Evolutionary conservation across 2,329 filamentous ascomycete species (phyloP), one percentile per base, ranked within the genome.

Genomic region (Epicoccum sorghinum): DNA sequence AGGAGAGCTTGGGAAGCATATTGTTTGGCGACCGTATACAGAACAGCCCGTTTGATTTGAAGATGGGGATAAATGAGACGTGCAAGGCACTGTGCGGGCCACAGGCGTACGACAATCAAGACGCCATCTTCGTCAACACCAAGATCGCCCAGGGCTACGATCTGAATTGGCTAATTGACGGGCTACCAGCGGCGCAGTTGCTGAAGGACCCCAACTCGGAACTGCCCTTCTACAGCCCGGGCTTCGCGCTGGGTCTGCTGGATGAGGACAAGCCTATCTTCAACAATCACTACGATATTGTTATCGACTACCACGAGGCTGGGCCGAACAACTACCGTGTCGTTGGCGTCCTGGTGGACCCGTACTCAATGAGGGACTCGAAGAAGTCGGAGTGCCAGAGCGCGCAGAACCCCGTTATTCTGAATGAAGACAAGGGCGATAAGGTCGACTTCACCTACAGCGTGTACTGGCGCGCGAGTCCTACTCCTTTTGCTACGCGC

Each of bases 1-100:
- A 90, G 36, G 95, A 97, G 78, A 95, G 90, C 61, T 77, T 99
- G 60, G 95, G 95, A 23, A 97, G 93, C 80, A 99, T 99, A 71
- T 78, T 99, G 46, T 99, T 99, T 67, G 95, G 95, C 64, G 95
- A 99, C 78, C 86, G 95, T 52, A 99, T 99, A 78, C 91, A 91
- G 79, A 96, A 91, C n/a, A 98, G 93, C 32, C 91, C 93, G 0
- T 96, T 96, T 70, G 86, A 96, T 70, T 80, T 98, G 57, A 84
- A 86, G 63, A 97, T 99, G 93, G 86, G 79, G 50, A 80, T 86
- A 59, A 95, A 99, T 72, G 90, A 97, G 75, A 88, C 87, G 0
- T 99, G 95, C 80, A 95, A 93, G 74, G 76, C 83, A 13, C 81
- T 96, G 3, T 99, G 95, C 75, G 78, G 82, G 25, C 81, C 83